Evolutionary conservation across 176 grass and related monocot genomes (phyloP).

Genomic region (Areca catechu): DNA sequence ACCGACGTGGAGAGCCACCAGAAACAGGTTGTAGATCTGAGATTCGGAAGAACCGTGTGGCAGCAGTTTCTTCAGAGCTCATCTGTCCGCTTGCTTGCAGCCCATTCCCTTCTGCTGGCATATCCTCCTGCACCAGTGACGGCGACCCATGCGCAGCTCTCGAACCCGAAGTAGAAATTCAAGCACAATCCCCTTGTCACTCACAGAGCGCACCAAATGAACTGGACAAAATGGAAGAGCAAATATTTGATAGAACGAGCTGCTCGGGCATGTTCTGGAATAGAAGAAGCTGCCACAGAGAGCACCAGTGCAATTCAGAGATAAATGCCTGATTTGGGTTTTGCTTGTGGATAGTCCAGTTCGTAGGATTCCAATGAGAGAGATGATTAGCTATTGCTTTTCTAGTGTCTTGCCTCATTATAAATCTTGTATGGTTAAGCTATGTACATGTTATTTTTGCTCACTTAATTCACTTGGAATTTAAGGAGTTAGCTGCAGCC

Average conservation of each 20-base stretch:
- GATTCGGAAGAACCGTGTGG: constrained; percentile 56
- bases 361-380: too few species aligned
- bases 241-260: constrained; percentile 44
- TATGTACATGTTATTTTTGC: too few species aligned
- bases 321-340: constrained; percentile 53
- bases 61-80: constrained; percentile 74
- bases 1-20: constrained; percentile 39
- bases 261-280: constrained; percentile 90
- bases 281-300: constrained; percentile 85
- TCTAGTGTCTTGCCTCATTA: too few species aligned
- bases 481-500: too few species aligned
- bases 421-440: too few species aligned
- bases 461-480: too few species aligned
- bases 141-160: constrained; percentile 34
- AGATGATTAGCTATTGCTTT: too few species aligned
- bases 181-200: constrained; percentile 36
- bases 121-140: constrained; percentile 57
- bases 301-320: constrained; percentile 90
- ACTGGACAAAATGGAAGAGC: constrained; percentile 50
- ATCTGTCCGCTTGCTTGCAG: constrained; percentile 70
- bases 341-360: too few species aligned
- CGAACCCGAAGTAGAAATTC: constrained; percentile 35
- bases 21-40: constrained; percentile 49
- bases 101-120: constrained; percentile 53
- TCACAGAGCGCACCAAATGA: constrained; percentile 31